These are phyloP conservation scores for Falciphora oryzae DNA, from an alignment of 2,329 filamentous ascomycete genomes.

Conservation along the genomic window DNA sequence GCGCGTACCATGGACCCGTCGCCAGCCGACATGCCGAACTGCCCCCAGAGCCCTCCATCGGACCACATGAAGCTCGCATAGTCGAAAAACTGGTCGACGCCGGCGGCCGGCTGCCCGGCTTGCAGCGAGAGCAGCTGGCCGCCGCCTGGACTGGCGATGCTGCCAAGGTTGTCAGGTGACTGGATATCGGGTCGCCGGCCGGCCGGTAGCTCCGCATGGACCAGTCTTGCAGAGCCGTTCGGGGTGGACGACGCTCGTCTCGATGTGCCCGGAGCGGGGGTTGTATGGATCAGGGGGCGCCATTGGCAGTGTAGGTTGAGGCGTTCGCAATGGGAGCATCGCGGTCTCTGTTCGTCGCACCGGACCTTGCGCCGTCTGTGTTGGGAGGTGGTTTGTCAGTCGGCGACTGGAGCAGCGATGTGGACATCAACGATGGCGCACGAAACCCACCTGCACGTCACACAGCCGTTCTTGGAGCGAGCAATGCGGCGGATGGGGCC, in stretches of 20 bases:
- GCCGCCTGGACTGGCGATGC: neutral
- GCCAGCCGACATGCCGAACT: conserved; percentile 17
- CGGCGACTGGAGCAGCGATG: conserved; percentile 4
- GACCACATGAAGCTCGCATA: conserved; percentile 46
- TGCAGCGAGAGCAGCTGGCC: neutral
- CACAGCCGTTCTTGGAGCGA: conserved; percentile 35
- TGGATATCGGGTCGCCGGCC: neutral
- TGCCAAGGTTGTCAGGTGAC: neutral
- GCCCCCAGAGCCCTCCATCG: conserved; percentile 29
- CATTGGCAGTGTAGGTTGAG: conserved; percentile 48
- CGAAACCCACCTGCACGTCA: conserved; percentile 39
- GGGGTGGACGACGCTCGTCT: neutral
- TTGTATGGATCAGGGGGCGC: conserved; percentile 23
- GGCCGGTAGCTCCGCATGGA: neutral
- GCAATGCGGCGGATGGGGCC: conserved; percentile 7
- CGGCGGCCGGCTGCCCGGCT: neutral
- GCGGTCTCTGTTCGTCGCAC: conserved; percentile 47
- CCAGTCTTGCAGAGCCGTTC: too few species aligned
- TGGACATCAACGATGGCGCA: neutral
- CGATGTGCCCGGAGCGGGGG: neutral
- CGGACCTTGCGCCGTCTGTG: conserved; percentile 47
- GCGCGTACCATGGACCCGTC: conserved; percentile 2
- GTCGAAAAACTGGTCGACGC: conserved; percentile 38
- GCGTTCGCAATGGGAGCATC: conserved; percentile 47
- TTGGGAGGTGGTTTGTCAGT: conserved; percentile 10